Conservation (phyloP, 2,329 filamentous ascomycete species). For the Simplicillium sp. region DNA sequence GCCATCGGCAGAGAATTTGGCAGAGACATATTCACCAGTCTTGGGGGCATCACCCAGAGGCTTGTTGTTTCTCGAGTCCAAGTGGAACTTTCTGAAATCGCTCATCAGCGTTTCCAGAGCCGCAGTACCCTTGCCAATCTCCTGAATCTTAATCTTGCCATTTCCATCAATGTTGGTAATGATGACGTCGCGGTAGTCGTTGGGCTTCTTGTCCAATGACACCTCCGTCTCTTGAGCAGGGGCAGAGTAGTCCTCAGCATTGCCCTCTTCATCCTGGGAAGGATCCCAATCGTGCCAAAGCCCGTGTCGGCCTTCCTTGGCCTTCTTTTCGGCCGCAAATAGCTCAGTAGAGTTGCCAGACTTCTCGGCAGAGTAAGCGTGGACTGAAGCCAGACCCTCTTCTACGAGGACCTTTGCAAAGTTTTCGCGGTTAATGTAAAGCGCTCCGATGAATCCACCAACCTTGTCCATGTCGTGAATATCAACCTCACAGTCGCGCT, state of each 20-base stretch:
- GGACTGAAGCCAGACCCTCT: slow-evolving; percentile 86
- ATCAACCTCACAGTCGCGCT: slow-evolving; percentile 93
- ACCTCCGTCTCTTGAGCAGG: slow-evolving; percentile 37
- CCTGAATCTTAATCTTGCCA: slow-evolving; percentile 81
- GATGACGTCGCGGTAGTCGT: slow-evolving; percentile 87
- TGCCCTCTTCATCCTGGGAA: slow-evolving; percentile 63
- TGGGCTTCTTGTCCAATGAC: slow-evolving; percentile 53
- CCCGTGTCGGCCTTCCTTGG: slow-evolving; percentile 81
- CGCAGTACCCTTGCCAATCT: slow-evolving; percentile 77
- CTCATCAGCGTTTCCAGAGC: slow-evolving; percentile 82
- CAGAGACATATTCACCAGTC: slow-evolving; percentile 82
- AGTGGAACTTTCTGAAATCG: slow-evolving; percentile 83
- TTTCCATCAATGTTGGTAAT: slow-evolving; percentile 82
- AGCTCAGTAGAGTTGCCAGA: slow-evolving; percentile 82
- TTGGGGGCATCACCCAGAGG: slow-evolving; percentile 71
- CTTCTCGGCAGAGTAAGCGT: slow-evolving; percentile 93
- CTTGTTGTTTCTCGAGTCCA: slow-evolving; percentile 71
- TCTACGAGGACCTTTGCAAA: slow-evolving; percentile 90
- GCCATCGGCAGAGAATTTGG: slow-evolving; percentile 79
- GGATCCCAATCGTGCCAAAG: slow-evolving; percentile 95
- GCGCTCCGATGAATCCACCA: slow-evolving; percentile 90
- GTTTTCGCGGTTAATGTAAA: slow-evolving; percentile 91
- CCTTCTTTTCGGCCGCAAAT: slow-evolving; percentile 75
- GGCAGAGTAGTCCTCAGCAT: slow-evolving; percentile 42
- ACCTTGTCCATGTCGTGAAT: slow-evolving; percentile 93